These are phyloP conservation scores for Penicilliopsis zonata DNA, from an alignment of 495 filamentous ascomycete species.

Conservation along the genomic window DNA sequence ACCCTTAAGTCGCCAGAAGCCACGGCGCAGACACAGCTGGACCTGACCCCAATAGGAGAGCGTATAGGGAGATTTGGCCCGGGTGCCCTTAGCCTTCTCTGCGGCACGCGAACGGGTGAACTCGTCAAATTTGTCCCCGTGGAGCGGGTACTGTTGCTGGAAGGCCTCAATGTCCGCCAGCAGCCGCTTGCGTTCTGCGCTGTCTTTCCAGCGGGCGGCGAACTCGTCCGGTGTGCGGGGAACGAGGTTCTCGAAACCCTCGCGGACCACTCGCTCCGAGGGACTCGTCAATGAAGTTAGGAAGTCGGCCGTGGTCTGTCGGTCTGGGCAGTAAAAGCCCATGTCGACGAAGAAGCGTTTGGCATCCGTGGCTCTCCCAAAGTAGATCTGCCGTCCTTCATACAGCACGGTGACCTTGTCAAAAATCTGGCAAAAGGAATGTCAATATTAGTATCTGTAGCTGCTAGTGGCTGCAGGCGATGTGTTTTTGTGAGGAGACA, in stretches of 20 bases:
- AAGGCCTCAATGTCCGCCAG: slow-evolving; percentile 61
- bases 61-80: slow-evolving; percentile 61
- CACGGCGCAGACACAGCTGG: slow-evolving; percentile 60
- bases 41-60: slow-evolving; percentile 62
- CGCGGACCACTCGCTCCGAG: slow-evolving; percentile 47
- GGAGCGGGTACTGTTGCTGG: slow-evolving; percentile 47
- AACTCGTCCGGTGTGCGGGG: slow-evolving; percentile 73
- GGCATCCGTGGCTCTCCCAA: slow-evolving; percentile 49
- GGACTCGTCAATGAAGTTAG: slow-evolving; percentile 69
- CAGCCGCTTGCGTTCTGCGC: slow-evolving; percentile 51
- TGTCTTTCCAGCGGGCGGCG: slow-evolving; percentile 60
- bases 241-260: slow-evolving; percentile 51
- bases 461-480: too few species aligned
- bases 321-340: slow-evolving; percentile 61
- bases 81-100: slow-evolving; percentile 38
- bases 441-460: slow-evolving; percentile 1
- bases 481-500: too few species aligned
- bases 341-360: slow-evolving; percentile 61
- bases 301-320: slow-evolving; percentile 71
- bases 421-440: slow-evolving; percentile 29
- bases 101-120: slow-evolving; percentile 59
- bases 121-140: slow-evolving; percentile 49
- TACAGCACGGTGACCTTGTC: slow-evolving; percentile 72
- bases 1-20: slow-evolving; percentile 51
- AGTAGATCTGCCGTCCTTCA: slow-evolving; percentile 76